A percentile compares a stretch with the other conserved stretches of the same genome.
These are phyloP conservation scores for Castanea sativa DNA, from an alignment of 306 rosid genomes.

Conservation along the genomic window DNA sequence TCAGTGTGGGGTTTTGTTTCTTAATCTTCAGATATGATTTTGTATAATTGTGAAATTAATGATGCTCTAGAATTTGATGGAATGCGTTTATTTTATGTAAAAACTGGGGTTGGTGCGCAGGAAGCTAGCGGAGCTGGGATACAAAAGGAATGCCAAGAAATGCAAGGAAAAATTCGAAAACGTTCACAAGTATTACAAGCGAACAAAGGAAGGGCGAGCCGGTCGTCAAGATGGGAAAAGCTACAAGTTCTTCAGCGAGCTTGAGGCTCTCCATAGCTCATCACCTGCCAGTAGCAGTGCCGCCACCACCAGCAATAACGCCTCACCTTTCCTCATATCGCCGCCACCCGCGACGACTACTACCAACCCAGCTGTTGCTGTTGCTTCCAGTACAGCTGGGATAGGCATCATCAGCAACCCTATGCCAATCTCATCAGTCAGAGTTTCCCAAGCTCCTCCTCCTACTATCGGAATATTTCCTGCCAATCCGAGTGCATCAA, in stretches of 20 bases:
- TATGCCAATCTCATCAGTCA: conserved; percentile 35
- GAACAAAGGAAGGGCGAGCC: conserved; percentile 51
- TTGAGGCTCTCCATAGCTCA: conserved; percentile 46
- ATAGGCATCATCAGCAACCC: conserved; percentile 36
- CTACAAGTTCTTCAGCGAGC: conserved; percentile 47
- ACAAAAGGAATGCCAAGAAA: conserved; percentile 39
- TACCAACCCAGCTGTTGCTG: neutral
- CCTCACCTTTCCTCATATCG: neutral
- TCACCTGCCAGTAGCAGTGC: neutral
- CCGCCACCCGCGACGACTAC: neutral
- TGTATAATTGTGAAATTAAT: neutral
- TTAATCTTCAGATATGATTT: neutral
- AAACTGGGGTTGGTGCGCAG: conserved; percentile 18
- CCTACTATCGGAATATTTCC: conserved; percentile 5
- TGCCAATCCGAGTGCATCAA: neutral
- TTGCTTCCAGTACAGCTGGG: neutral
- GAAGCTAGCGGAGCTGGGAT: conserved; percentile 44
- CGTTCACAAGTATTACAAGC: conserved; percentile 46
- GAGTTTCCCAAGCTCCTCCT: conserved; percentile 11
- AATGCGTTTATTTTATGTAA: neutral
- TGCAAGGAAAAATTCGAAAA: conserved; percentile 57
- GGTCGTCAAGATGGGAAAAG: conserved; percentile 55
- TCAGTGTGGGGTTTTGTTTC: neutral
- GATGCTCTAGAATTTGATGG: neutral
- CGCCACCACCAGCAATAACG: neutral